These are phyloP conservation scores for Fragilaria crotonensis DNA, from an alignment of 108 stramenopile species.

Conservation along the genomic window DNA sequence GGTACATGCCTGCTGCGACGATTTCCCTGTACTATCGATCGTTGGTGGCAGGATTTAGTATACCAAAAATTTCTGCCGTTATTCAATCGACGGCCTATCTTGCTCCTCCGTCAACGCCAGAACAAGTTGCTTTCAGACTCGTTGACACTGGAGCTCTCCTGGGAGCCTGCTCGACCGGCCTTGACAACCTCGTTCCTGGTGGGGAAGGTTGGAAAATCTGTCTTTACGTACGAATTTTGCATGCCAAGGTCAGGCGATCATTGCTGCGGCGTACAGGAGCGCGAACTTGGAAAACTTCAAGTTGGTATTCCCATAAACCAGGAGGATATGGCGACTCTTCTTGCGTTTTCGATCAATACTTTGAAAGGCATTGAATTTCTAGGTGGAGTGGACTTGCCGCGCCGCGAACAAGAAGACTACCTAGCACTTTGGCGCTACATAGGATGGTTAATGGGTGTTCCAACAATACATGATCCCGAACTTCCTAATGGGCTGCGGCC, in stretches of 20 bases:
- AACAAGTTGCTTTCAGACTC: constrained; percentile 40
- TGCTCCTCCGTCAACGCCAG: constrained; percentile 38
- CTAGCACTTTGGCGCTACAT: constrained; percentile 78
- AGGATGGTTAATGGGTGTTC: constrained; percentile 77
- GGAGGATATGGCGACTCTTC: constrained; percentile 77
- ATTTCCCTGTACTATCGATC: constrained; percentile 59
- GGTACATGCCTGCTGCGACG: constrained; percentile 48
- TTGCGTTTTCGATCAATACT: constrained; percentile 72
- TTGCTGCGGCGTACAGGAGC: constrained; percentile 28
- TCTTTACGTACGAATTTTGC: constrained; percentile 62
- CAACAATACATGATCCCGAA: constrained; percentile 18
- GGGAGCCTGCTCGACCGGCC: constrained; percentile 18
- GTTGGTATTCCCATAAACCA: constrained; percentile 78
- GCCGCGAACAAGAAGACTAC: constrained; percentile 56
- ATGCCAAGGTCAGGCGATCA: constrained; percentile 69
- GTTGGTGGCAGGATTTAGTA: constrained; percentile 68
- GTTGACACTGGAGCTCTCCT: constrained; percentile 63
- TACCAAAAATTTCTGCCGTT: constrained; percentile 69
- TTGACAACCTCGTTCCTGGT: constrained; percentile 20
- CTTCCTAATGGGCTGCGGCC: constrained; percentile 18
- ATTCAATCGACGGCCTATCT: constrained; percentile 58
- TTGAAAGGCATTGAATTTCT: constrained; percentile 62
- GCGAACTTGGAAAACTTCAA: constrained; percentile 37
- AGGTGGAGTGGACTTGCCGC: constrained; percentile 33
- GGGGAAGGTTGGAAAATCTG: constrained; percentile 65